Conservation (phyloP, 2,329 filamentous ascomycete species). For the Claviceps spartinae region DNA sequence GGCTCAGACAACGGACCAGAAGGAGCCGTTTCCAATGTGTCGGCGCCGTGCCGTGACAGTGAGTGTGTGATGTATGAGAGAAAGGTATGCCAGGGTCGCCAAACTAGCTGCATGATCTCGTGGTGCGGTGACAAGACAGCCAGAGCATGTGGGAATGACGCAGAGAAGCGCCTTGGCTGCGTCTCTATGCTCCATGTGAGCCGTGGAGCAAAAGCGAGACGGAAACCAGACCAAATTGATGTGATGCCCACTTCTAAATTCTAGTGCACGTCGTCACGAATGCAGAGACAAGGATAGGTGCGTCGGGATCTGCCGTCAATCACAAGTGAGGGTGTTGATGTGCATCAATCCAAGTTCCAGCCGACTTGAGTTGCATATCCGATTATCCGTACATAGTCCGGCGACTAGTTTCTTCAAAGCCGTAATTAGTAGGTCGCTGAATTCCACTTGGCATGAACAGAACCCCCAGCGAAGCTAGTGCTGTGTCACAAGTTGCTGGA, state of each 20-base stretch:
- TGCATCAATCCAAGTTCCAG: background rate
- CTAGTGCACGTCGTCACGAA: background rate
- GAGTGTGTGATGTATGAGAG: background rate
- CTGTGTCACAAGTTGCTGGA: background rate
- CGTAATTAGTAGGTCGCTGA: background rate
- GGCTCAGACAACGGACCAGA: background rate
- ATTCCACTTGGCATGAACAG: background rate
- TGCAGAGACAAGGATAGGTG: background rate
- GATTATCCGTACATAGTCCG: background rate
- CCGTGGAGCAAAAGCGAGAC: background rate
- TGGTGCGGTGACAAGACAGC: conserved; percentile 4
- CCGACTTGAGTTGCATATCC: background rate
- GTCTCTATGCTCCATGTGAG: background rate
- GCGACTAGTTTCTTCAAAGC: background rate
- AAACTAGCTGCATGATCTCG: conserved; percentile 1
- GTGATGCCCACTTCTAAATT: background rate
- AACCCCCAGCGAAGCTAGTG: background rate
- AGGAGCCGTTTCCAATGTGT: background rate
- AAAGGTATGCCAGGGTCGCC: background rate
- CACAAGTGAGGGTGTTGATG: background rate
- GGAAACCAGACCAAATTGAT: background rate
- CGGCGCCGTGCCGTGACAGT: background rate
- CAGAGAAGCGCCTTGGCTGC: background rate
- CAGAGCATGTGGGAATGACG: background rate
- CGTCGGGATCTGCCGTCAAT: background rate